A percentile compares a stretch with the other conserved stretches of the same genome.
Conservation (phyloP, 2,329 filamentous ascomycete species). For the Aspergillus quadrilineatus region DNA sequence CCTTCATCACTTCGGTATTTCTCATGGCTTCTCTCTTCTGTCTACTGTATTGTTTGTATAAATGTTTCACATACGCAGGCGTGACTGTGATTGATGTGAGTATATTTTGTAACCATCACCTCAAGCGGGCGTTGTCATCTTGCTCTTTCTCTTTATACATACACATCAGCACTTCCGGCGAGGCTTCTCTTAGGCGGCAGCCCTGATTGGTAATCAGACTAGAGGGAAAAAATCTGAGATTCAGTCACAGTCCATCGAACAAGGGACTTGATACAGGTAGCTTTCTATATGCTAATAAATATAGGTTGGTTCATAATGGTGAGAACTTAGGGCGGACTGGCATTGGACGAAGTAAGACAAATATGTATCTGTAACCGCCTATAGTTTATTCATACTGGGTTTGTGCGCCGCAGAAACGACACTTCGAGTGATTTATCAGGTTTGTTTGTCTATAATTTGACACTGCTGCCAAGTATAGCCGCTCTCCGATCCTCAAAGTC, state of each 20-base stretch:
- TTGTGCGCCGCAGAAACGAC: neutral
- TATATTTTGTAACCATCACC: constrained; percentile 6
- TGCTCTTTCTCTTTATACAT: neutral
- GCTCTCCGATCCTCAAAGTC: constrained; percentile 11
- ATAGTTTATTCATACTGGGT: too few species aligned
- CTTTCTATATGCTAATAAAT: too few species aligned
- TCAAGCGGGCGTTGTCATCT: constrained; percentile 17
- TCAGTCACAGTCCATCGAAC: too few species aligned
- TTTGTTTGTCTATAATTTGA: neutral
- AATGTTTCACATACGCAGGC: constrained; percentile 7
- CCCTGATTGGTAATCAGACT: neutral
- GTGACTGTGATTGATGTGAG: constrained; percentile 4
- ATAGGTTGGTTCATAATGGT: too few species aligned
- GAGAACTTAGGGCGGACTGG: too few species aligned
- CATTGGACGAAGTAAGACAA: too few species aligned
- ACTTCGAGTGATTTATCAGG: too few species aligned
- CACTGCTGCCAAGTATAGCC: neutral
- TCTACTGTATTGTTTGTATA: constrained; percentile 2
- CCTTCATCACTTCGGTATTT: neutral
- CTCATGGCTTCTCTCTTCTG: neutral
- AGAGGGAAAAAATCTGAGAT: neutral
- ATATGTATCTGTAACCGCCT: too few species aligned
- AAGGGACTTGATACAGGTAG: too few species aligned
- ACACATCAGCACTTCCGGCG: neutral
- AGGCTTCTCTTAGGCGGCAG: neutral